Percentiles rank a stretch among this genome's conserved stretches.
Conservation (phyloP, 495 filamentous ascomycete species). For the Neurospora terricola region DNA sequence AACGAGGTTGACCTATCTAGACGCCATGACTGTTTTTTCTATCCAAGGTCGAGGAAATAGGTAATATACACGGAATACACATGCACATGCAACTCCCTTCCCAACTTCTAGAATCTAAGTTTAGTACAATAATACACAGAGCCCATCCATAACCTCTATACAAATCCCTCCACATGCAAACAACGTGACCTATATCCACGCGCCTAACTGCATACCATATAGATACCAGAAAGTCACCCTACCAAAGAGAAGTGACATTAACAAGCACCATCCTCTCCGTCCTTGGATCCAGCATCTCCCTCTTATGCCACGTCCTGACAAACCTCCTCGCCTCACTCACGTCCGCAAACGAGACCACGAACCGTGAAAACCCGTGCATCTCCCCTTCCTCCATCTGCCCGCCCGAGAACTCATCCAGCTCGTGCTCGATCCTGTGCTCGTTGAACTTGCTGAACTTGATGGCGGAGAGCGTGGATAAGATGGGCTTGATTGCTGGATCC, state of each 20-base stretch:
- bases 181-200: not conserved
- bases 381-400: not conserved
- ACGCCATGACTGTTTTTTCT: not conserved
- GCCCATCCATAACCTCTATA: not conserved
- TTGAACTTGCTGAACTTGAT: not conserved
- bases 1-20: not conserved
- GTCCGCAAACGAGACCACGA: slow-evolving; percentile 39
- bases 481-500: not conserved
- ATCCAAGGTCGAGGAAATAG: not conserved
- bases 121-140: not conserved
- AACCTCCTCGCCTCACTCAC: slow-evolving; percentile 44
- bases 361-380: slow-evolving; percentile 21
- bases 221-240: not conserved
- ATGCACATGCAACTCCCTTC: not conserved
- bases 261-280: slow-evolving; percentile 19
- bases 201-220: not conserved
- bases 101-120: not conserved
- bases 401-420: not conserved
- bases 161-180: not conserved
- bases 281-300: slow-evolving; percentile 25
- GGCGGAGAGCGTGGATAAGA: not conserved
- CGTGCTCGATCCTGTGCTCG: not conserved
- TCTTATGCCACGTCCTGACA: slow-evolving; percentile 45
- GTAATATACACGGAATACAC: not conserved
- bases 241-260: slow-evolving; percentile 42